Base-by-base conservation (phyloP, 352 stramenopile species). In the Globisporangium spiculum region DNA sequence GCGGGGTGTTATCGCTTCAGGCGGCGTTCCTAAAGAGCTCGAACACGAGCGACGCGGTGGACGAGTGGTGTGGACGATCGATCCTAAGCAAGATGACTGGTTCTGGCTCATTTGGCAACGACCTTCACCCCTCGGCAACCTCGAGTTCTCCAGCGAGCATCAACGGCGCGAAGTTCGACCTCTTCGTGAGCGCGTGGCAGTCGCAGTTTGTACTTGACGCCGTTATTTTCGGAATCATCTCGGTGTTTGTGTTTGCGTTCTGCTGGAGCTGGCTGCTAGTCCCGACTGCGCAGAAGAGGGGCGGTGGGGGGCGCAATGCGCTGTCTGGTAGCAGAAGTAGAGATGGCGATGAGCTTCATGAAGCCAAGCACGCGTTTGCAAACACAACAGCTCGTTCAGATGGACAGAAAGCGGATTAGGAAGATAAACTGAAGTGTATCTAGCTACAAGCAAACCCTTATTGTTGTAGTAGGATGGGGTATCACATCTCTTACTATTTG, bases 11-110 rank as follows among this genome's bases (percentile, higher is more conserved):
- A n/a, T 16, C 24, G 6, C 36, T 44, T 4, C 53, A 68, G 7
- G 20, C 34, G 27, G 52, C 41, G 24, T 62, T 68, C 16, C 36
- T 63, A 18, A 26, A 30, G 24, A 61, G 22, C 27, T 36, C 12
- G 34, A 67, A 62, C 52, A 55, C 62, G 12, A 68, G 61, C 16
- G 53, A 61, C 24, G 36, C 53, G 4, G 63, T 46, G 16, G 63
- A 67, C 34, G 24, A 24, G 14, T 67, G 63, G 63, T 67, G 53
- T 41, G 53, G 63, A 16, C 3, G 5, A 8, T 48, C 30, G 4
- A n/a, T 62, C 53, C 16, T 27, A 22, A 26, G 8, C 6, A 8
- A 52, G 44, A 52, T 4, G 18, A 22, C 16, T 22, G 44, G 4
- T 53, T 38, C 22, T 52, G 16, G 2, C 30, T 38, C 22, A 20